Evolutionary conservation across 2,329 filamentous ascomycete genomes (phyloP), one percentile per base, ranked within the genome.

Genomic region (Teratosphaeriaceae sp.): DNA sequence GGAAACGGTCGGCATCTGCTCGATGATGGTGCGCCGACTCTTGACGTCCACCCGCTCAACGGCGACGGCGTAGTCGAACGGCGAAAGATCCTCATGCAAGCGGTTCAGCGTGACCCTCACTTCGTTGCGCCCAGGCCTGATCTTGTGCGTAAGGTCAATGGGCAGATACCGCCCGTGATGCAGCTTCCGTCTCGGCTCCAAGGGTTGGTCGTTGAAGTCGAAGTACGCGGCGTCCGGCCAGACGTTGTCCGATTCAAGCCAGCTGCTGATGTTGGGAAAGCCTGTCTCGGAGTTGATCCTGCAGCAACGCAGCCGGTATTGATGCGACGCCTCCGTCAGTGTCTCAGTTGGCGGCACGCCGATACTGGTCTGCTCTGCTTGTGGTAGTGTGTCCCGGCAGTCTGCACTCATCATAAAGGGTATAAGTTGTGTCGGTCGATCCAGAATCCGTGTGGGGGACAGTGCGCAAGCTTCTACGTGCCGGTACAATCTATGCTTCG

Each of bases 91-190:
- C 22, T 61, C 46, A 31, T 56, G 42, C 53, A 57, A 40, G 68
- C 66, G 48, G 55, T 78, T 53, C 21, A 71, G 52, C 35, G 67
- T 62, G 5, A 89, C 60, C 3, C 71, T 66, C 2, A 94, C 58
- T 0, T 55, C 60, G 55, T 95, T 94, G 5, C 60, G 57, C 0
- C 85, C 87, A 13, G 65, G 52, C 7, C 56, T 59, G 4, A 94
- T 51, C 16, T 76, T 61, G 1, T 60, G 48, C 2, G 87, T 88
- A 19, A 95, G 67, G 52, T 95, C 87, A 5, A 85, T 69, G 0
- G 89, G 82, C 7, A 88, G 63, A 53, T 94, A 85, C 52, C 82
- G 85, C 9, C 81, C 82, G 56, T 89, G 76, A 48, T 92, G 82
- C 1, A 78, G 62, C 54, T 85, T 87, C 21, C 84, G 76, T 30